Conservation (phyloP, 176 grass and related monocot genomes). For the Triticum monococcum region DNA sequence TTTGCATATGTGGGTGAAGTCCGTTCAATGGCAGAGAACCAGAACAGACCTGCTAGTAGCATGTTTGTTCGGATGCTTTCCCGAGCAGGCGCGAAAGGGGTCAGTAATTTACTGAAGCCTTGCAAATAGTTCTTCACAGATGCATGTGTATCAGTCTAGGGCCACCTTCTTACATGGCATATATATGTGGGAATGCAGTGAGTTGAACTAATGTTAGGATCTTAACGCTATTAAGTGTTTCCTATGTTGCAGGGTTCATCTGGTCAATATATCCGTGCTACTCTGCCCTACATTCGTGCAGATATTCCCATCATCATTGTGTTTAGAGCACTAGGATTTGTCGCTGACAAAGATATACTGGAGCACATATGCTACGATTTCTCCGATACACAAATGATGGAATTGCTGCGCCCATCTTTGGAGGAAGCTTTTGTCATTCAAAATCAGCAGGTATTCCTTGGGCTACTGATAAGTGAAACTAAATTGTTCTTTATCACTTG, state of each 20-base stretch:
- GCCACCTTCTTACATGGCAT: neutral
- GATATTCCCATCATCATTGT: constrained; percentile 98
- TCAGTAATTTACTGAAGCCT: constrained; percentile 38
- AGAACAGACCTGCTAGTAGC: constrained; percentile 93
- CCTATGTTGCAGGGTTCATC: constrained; percentile 71
- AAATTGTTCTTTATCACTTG: neutral
- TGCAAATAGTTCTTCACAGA: constrained; percentile 6
- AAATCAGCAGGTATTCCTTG: constrained; percentile 86
- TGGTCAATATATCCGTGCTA: constrained; percentile 97
- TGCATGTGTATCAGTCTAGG: constrained; percentile 10
- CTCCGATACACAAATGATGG: constrained; percentile 99
- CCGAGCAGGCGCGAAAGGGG: constrained; percentile 88
- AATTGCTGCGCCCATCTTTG: constrained; percentile 83
- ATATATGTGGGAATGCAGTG: neutral
- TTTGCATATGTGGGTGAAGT: constrained; percentile 95
- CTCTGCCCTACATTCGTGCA: constrained; percentile 91
- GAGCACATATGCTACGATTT: constrained; percentile 99
- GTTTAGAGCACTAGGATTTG: constrained; percentile 96
- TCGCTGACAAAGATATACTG: constrained; percentile 98
- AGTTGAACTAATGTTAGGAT: neutral
- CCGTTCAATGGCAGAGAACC: constrained; percentile 90
- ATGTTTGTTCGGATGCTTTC: constrained; percentile 99
- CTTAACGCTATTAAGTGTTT: neutral
- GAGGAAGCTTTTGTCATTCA: constrained; percentile 99
- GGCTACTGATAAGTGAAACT: constrained; percentile 1